These are phyloP conservation scores for Rhypophila decipiens DNA, from an alignment of 495 filamentous ascomycete genomes.

Conservation along the genomic window DNA sequence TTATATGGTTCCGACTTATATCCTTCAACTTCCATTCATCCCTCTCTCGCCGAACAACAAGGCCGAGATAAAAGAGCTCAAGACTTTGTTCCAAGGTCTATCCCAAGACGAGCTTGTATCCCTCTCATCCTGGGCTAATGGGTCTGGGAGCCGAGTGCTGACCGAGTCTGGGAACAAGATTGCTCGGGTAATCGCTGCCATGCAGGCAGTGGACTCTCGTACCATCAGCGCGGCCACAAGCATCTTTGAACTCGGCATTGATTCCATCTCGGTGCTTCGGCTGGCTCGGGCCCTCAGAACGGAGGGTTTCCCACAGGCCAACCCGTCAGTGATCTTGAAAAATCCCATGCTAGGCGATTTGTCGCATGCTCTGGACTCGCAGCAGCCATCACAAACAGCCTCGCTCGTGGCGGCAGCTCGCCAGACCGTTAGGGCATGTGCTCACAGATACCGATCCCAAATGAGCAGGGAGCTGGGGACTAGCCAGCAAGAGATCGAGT, in stretches of 20 bases:
- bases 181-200: constrained; percentile 41
- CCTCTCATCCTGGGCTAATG: constrained; percentile 3
- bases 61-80: constrained; percentile 57
- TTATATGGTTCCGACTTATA: constrained; percentile 75
- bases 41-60: constrained; percentile 73
- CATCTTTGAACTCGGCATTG: constrained; percentile 75
- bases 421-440: constrained; percentile 23
- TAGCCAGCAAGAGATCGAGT: constrained; percentile 48
- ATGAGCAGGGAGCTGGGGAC: constrained; percentile 43
- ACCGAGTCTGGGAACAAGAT: constrained; percentile 41
- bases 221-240: constrained; percentile 51
- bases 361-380: constrained; percentile 7
- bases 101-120: constrained; percentile 49
- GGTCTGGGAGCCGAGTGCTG: constrained; percentile 9
- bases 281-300: constrained; percentile 48
- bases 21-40: constrained; percentile 55
- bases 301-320: constrained; percentile 48
- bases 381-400: background rate
- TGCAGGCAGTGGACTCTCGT: constrained; percentile 34
- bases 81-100: constrained; percentile 50
- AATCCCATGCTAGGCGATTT: constrained; percentile 38
- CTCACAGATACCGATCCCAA: constrained; percentile 15
- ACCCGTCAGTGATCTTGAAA: constrained; percentile 59
- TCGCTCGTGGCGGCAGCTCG: constrained; percentile 6
- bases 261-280: constrained; percentile 72